phyloP scores from a whole-genome alignment of 2,329 filamentous ascomycete species.

The Xylaria digitata region DNA sequence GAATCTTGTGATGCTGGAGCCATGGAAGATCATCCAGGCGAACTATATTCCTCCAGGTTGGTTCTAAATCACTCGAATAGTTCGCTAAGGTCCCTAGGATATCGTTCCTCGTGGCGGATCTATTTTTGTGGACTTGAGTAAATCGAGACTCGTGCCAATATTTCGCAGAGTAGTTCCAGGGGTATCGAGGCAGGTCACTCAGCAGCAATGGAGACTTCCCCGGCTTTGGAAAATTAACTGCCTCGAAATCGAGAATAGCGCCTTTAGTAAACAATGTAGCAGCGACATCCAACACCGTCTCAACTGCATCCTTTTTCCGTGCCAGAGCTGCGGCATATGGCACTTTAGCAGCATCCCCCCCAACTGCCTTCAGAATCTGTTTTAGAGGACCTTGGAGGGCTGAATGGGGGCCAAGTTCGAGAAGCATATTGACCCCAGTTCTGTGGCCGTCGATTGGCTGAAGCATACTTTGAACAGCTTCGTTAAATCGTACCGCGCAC shows the following conservation, averaged over 20 bases:
- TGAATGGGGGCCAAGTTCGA: slow-evolving; percentile 64
- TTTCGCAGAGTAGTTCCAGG: slow-evolving; percentile 59
- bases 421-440: slow-evolving; percentile 56
- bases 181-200: slow-evolving; percentile 60
- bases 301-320: slow-evolving; percentile 62
- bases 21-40: slow-evolving; percentile 65
- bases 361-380: slow-evolving; percentile 60
- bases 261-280: slow-evolving; percentile 60
- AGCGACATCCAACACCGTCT: slow-evolving; percentile 58
- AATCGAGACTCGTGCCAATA: slow-evolving; percentile 63
- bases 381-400: slow-evolving; percentile 63
- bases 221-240: slow-evolving; percentile 59
- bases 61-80: slow-evolving; percentile 58
- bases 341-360: slow-evolving; percentile 56
- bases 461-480: slow-evolving; percentile 56
- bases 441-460: slow-evolving; percentile 52
- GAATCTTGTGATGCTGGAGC: slow-evolving; percentile 68
- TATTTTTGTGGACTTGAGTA: slow-evolving; percentile 56
- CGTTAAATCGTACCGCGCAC: slow-evolving; percentile 53
- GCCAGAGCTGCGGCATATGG: slow-evolving; percentile 61
- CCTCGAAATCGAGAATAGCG: slow-evolving; percentile 56
- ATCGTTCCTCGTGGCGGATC: slow-evolving; percentile 56
- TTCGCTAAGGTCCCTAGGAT: slow-evolving; percentile 60
- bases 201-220: slow-evolving; percentile 53
- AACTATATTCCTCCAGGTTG: slow-evolving; percentile 62